Conservation (phyloP, 2,329 filamentous ascomycete species). For the Diplodia intermedia region DNA sequence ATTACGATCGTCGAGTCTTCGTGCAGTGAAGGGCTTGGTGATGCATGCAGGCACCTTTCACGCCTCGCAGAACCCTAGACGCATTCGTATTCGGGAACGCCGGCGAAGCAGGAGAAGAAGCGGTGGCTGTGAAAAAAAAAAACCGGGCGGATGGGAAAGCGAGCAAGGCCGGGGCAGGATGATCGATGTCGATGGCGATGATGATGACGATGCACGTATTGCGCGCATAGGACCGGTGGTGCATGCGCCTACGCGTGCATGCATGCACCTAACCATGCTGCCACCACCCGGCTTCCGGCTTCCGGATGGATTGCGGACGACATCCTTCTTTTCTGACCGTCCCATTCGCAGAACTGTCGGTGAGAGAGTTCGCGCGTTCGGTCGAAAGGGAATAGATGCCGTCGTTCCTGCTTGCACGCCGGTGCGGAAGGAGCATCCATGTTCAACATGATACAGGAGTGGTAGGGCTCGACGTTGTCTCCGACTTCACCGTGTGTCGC, state of each 20-base stretch:
- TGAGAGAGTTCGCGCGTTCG: neutral
- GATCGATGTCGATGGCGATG: neutral
- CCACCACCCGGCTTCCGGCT: neutral
- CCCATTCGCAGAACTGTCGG: neutral
- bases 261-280: neutral
- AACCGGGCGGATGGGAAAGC: neutral
- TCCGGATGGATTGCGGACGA: neutral
- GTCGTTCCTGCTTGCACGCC: neutral
- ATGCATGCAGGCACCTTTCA: neutral
- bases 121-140: neutral
- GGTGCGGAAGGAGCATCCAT: neutral
- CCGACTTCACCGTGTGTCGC: neutral
- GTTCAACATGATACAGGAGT: constrained; percentile 4
- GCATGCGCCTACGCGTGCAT: neutral
- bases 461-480: constrained; percentile 8
- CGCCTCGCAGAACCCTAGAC: too few relatives aligned
- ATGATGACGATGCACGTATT: neutral
- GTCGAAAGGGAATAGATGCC: neutral
- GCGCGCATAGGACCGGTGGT: neutral
- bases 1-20: too few relatives aligned
- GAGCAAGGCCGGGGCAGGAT: neutral
- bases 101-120: neutral
- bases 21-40: neutral
- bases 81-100: neutral
- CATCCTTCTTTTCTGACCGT: neutral